Evolutionary conservation across 768 basidiomycete species (phyloP), one percentile per base, ranked within the genome.

Genomic region (Lyophyllum atratum): DNA sequence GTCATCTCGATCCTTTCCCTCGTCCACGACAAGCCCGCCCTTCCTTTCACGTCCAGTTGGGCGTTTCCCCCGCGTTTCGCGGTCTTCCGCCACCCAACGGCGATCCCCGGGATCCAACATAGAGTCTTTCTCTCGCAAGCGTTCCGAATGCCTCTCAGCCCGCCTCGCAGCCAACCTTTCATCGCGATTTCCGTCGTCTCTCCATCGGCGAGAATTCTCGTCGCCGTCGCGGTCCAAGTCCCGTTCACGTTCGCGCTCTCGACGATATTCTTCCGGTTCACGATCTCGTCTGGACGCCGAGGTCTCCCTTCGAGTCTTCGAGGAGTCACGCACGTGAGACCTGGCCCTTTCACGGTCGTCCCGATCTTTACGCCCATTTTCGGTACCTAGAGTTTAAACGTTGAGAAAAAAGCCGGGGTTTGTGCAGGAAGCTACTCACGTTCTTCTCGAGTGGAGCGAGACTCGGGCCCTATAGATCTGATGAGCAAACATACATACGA

Each of bases 161-260:
- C 88, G 81, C 52, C 88, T 79, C 19, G 84, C 77, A 40, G 85
- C 81, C 54, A 91, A 66, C 31, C 90, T 79, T 65, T 93, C 90
- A 42, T 93, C 90, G 46, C 90, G 81, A 69, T 84, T 89, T 15
- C 90, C 90, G 62, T 92, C 90, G 66, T 93, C 90, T 63, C 89
- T 79, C 90, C 90, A 93, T 58, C 85, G 83, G 51, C 91, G 79
- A 24, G 85, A 74, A 62, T 92, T 89, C 43, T 91, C 89, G 15
- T 85, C 85, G n/a, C 80, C 81, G 39, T 69, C 69, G 31, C 60
- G 60, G 24, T 77, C 78, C 21, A 69, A 61, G 52, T 79, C 80
- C 29, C 74, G 85, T 34, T 77, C 74, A 31, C 73, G 73, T 29
- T 78, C 73, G 34, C 70, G 72, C 45, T 85, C 86, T 59, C 81